Evolutionary conservation across 148 eudicot genomes (phyloP).

Genomic region (Heliamphora exappendiculata): DNA sequence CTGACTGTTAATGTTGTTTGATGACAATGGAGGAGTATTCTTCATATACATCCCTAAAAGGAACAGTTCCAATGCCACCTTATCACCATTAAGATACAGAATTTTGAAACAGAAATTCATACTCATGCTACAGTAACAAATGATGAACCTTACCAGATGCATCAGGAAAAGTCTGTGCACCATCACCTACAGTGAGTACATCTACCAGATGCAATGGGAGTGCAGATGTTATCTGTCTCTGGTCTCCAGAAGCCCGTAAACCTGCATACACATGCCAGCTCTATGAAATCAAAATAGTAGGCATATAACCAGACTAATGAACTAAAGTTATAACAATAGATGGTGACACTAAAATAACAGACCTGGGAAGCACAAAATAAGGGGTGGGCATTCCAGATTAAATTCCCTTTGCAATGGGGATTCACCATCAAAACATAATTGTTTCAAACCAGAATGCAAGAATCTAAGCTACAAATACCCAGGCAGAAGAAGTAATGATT

Average conservation of each 20-base stretch:
- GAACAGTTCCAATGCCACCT: conserved; percentile 10
- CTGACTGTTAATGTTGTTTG: conserved; percentile 60
- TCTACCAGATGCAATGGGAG: conserved; percentile 85
- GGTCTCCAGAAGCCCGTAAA: conserved; percentile 66
- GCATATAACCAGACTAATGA: not conserved
- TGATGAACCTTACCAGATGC: conserved; percentile 53
- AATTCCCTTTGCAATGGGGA: not conserved
- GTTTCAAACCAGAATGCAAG: not conserved
- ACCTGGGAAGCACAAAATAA: not conserved
- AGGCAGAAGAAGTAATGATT: not conserved
- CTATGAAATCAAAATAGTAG: not conserved
- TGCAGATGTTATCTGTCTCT: conserved; percentile 61
- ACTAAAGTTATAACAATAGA: not conserved
- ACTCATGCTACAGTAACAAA: not conserved
- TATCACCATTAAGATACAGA: not conserved
- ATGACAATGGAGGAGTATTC: conserved; percentile 67
- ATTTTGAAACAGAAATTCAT: not conserved
- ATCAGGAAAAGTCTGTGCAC: conserved; percentile 48
- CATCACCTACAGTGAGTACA: conserved; percentile 56
- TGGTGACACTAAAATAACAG: not conserved
- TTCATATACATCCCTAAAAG: conserved; percentile 72
- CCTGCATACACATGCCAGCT: conserved; percentile 32
- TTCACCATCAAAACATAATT: not conserved
- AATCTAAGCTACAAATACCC: not conserved
- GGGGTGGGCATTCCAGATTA: not conserved